Conservation (phyloP, 1,284 basidiomycete genomes). For the Boletellus deceptivus region DNA sequence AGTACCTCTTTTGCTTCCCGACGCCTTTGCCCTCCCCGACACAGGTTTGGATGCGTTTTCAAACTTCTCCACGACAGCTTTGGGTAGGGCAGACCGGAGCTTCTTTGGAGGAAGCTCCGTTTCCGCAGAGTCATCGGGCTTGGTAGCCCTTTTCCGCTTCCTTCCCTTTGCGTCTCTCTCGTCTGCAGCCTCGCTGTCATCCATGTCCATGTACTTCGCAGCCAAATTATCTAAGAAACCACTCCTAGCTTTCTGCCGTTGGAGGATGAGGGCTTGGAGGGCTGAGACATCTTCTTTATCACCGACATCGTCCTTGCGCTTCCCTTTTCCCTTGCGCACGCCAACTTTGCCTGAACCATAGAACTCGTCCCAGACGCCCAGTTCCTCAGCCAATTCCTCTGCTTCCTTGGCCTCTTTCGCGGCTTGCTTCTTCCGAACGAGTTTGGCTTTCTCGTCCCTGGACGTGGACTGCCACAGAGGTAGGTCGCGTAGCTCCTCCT, state of each 20-base stretch:
- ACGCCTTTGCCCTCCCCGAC: conserved; percentile 43
- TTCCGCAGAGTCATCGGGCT: conserved; percentile 33
- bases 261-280: conserved; percentile 80
- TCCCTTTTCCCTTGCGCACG: conserved; percentile 57
- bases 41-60: conserved; percentile 61
- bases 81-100: conserved; percentile 39
- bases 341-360: conserved; percentile 80
- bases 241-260: conserved; percentile 70
- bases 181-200: conserved; percentile 37
- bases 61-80: conserved; percentile 71
- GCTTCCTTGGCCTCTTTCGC: conserved; percentile 83
- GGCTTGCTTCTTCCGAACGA: conserved; percentile 70
- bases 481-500: conserved; percentile 57
- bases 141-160: conserved; percentile 47
- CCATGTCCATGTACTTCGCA: conserved; percentile 69
- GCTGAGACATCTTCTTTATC: conserved; percentile 65
- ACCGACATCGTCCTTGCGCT: conserved; percentile 47
- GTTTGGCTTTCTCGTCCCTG: conserved; percentile 75
- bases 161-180: conserved; percentile 47
- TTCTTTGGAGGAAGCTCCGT: conserved; percentile 52
- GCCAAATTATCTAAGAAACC: conserved; percentile 77
- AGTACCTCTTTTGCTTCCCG: conserved; percentile 34
- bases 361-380: conserved; percentile 95
- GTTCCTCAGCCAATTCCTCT: conserved; percentile 79
- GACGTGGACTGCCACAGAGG: conserved; percentile 68